phyloP scores from a whole-genome alignment of 208 protist genomes.

The Lotmaria passim region DNA sequence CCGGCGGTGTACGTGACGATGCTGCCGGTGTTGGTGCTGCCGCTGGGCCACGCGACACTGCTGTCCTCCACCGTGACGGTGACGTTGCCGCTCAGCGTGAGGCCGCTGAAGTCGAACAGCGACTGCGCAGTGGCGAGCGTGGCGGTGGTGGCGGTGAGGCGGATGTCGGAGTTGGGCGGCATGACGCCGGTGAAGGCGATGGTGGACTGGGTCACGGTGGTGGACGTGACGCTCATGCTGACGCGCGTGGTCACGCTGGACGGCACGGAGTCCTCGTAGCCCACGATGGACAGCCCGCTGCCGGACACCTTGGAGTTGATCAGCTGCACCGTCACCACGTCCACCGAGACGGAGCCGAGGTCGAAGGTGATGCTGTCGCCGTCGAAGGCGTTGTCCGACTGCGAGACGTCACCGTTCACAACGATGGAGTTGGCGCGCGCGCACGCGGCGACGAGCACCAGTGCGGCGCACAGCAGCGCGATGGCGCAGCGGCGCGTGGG shows the following conservation, averaged over 20 bases:
- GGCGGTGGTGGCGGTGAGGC: constrained; percentile 21
- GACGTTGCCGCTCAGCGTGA: constrained; percentile 17
- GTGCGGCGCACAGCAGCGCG: constrained; percentile 27
- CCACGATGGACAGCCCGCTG: constrained; percentile 10
- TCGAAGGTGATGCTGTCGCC: constrained; percentile 23
- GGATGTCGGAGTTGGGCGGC: constrained; percentile 26
- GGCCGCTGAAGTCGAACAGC: constrained; percentile 32
- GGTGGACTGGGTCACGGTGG: constrained; percentile 3
- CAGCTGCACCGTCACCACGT: constrained; percentile 27
- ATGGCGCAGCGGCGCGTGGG: constrained; percentile 13
- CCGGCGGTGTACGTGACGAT: constrained; percentile 15
- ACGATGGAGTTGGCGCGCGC: constrained; percentile 10
- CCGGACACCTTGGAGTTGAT: constrained; percentile 22
- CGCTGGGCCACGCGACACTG: constrained; percentile 18
- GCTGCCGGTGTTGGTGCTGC: constrained; percentile 9
- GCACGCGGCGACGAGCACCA: constrained; percentile 25
- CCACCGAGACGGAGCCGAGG: background rate
- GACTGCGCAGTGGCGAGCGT: constrained; percentile 14
- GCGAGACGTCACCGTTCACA: constrained; percentile 6
- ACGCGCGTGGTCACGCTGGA: constrained; percentile 5
- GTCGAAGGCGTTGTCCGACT: constrained; percentile 8
- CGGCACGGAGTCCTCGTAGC: background rate
- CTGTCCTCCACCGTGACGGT: constrained; percentile 18
- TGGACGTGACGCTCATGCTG: constrained; percentile 17
- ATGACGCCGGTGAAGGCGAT: constrained; percentile 23